Evolutionary conservation across 2,329 filamentous ascomycete species (phyloP), one percentile per base, ranked within the genome.

Genomic region (Phoma sp.): DNA sequence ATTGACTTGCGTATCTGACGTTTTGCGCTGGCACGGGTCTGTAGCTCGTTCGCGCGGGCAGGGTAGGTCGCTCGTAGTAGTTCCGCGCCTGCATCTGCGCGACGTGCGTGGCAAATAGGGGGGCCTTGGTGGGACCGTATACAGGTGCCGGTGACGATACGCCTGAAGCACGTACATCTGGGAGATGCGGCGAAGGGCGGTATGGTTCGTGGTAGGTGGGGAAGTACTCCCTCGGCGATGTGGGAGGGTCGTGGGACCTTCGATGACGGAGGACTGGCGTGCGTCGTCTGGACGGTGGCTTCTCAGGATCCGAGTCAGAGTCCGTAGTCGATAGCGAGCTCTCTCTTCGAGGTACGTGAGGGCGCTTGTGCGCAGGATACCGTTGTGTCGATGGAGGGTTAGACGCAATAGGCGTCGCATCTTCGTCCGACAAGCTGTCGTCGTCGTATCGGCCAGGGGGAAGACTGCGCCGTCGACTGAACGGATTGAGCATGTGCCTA

Each of bases 31-130:
- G 60, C 7, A 57, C 53, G 5, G 64, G 57, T 26, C 64, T 57
- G 55, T 74, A 72, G 25, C 61, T 68, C 1, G 62, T 47, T 7
- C 70, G 51, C 12, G 63, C 46, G 0, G 69, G 59, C 64, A 73
- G 64, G 2, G 56, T 39, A 2, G 72, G 71, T 15, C 71, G 52
- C 7, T 71, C 68, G 42, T 74, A 68, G 55, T 73, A 68, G 21
- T 66, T 68, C 1, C 67, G 63, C 25, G 67, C 65, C 52, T 77
- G 69, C 28, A 75, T 48, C 21, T 76, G 72, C 6, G 77, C 77
- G 4, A 80, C 73, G 14, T 78, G 76, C 0, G 78, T 77, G 4
- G 80, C 80, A 54, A 81, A 81, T 3, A 80, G 62, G 3, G 79
- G 80, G 1, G 73, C 69, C 36, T 76, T 76, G 2, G 76, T 78